Base-by-base conservation (phyloP, 352 stramenopile genomes). In the Lagenidium sp. region DNA sequence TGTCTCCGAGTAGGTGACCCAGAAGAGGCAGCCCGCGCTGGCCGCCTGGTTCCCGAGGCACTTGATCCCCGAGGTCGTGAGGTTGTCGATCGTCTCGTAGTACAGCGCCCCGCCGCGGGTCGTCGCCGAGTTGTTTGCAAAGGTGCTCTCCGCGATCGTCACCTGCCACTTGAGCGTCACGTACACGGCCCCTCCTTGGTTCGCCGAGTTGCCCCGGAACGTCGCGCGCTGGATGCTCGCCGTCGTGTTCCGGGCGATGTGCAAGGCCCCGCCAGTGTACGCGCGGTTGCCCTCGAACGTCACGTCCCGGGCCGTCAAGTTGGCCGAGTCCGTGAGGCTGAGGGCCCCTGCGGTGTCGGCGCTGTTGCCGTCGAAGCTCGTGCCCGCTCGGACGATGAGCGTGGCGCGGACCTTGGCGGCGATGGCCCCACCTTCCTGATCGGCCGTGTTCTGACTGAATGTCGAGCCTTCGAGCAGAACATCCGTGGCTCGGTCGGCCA, bases 1-100 rank as follows among this genome's bases (percentile, higher is more conserved):
- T 4, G 44, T 24, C 24, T 60, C 35, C 4, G 4, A 13, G 2
- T 31, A 63, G 0, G 65, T 70, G n/a, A 68, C 26, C 73, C 73
- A 86, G 39, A 79, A 86, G 1, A 86, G 47, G 41, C 73, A 86
- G 0, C 73, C 73, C 2, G 70, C 73, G 26, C 73, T 86, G 32
- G 43, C 48, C 0, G 73, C 73, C 12, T 23, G 41, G 36, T 86
- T 86, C 0, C 26, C 16, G 22, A 25, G 47, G 26, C 68, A 82
- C 4, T 42, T 44, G 28, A 81, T 55, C 6, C 18, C 22, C 2
- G 22, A 32, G 1, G 58, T 68, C 0, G 15, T 46, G 3, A 63
- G 38, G 20, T 64, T 68, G 4, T 20, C 15, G 3, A 62, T 63
- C 0, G 54, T 53, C 22, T 62, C 32, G 20, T 69, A 83, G 28